phyloP scores from a whole-genome alignment of 441 rosid genomes.

The Gossypium schwendimanii region DNA sequence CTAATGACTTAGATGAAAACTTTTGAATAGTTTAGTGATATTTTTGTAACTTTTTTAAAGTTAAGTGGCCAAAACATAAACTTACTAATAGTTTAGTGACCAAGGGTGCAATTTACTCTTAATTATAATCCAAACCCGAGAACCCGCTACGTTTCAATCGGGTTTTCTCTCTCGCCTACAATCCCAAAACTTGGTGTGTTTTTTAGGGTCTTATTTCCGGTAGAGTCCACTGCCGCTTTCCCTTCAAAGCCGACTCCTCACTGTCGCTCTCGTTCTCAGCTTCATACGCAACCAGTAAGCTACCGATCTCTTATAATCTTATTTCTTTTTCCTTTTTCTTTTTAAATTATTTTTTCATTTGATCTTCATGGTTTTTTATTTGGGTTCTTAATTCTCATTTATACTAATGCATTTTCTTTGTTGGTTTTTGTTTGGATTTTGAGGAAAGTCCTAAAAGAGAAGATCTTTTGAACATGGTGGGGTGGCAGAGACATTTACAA shows the following conservation, averaged over 20 bases:
- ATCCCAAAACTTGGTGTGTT: background rate
- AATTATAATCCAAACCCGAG: slow-evolving; percentile 1
- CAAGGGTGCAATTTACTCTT: background rate
- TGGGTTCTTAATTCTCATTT: background rate
- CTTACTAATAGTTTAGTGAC: too few relatives aligned
- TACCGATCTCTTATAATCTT: background rate
- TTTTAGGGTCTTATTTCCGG: background rate
- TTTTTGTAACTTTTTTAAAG: too few relatives aligned
- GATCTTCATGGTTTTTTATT: background rate
- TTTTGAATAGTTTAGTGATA: too few relatives aligned
- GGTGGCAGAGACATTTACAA: slow-evolving; percentile 64
- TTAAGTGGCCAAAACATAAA: too few relatives aligned
- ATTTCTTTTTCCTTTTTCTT: background rate
- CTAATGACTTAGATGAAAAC: too few relatives aligned
- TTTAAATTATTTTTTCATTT: background rate
- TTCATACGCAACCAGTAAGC: background rate
- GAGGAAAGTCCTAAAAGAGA: slow-evolving; percentile 2
- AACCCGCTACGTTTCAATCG: background rate
- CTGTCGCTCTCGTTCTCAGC: background rate
- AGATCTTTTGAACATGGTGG: slow-evolving; percentile 39
- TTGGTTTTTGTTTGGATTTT: background rate
- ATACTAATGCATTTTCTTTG: background rate
- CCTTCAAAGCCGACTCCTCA: background rate
- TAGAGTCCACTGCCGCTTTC: background rate
- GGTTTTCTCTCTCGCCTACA: background rate